A percentile compares a stretch with the other conserved stretches of the same genome.
These are phyloP conservation scores for Dendrocalamus sinicus DNA, from an alignment of 176 grass and related monocot genomes.

Conservation along the genomic window DNA sequence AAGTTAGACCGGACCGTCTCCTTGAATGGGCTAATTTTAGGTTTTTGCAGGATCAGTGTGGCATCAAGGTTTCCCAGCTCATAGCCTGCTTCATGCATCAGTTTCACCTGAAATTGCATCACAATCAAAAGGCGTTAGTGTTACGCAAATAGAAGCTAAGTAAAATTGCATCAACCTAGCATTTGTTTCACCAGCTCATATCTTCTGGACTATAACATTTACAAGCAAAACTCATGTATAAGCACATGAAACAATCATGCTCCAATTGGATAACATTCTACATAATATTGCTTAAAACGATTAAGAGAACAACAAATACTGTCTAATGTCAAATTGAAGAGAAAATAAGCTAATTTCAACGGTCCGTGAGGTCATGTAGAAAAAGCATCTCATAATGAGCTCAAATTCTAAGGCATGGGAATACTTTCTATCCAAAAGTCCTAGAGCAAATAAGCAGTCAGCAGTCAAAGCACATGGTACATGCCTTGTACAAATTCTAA, in stretches of 20 bases:
- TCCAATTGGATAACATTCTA: neutral
- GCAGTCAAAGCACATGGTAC: constrained; percentile 41
- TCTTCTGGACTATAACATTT: neutral
- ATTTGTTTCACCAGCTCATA: neutral
- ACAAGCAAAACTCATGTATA: neutral
- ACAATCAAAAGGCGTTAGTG: neutral
- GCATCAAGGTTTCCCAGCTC: constrained; percentile 94
- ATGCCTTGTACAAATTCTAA: constrained; percentile 45
- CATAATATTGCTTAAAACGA: neutral
- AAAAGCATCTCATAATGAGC: constrained; percentile 5
- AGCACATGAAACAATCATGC: neutral
- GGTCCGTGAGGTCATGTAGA: constrained; percentile 9
- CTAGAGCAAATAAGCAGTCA: constrained; percentile 32
- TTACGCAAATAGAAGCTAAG: constrained; percentile 2
- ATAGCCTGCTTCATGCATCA: constrained; percentile 95
- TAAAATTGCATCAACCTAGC: constrained; percentile 12
- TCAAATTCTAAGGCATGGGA: constrained; percentile 41
- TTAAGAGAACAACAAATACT: neutral
- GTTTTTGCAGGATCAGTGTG: constrained; percentile 88
- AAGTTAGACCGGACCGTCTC: constrained; percentile 88
- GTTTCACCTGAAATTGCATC: constrained; percentile 75
- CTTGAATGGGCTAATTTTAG: constrained; percentile 92
- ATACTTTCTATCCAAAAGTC: constrained; percentile 32
- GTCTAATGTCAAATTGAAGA: neutral
- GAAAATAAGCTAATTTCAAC: constrained; percentile 18